Percentiles rank a stretch among this genome's conserved stretches.
These are phyloP conservation scores for Aristolochia californica DNA, from an alignment of 164 flowering plant species.

Conservation along the genomic window DNA sequence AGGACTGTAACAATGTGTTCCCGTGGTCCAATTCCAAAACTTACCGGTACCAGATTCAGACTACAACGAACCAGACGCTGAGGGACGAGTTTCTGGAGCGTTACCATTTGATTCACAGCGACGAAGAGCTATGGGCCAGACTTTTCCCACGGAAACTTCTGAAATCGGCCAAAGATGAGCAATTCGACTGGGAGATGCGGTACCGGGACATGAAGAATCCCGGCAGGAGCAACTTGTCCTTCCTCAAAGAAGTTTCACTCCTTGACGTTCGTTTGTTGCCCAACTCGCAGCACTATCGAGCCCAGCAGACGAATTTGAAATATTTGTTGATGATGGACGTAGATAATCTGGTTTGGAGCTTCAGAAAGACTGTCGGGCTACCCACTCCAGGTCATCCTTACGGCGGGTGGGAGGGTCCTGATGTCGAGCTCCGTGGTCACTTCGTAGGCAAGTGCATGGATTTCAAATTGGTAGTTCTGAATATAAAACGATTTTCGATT, in stretches of 20 bases:
- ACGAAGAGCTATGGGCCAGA: conserved; percentile 55
- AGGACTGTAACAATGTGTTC: conserved; percentile 68
- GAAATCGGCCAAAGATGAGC: conserved; percentile 19
- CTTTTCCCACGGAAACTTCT: conserved; percentile 59
- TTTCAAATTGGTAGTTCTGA: neutral
- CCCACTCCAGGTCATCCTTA: conserved; percentile 48
- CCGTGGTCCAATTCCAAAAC: conserved; percentile 55
- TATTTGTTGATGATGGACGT: conserved; percentile 74
- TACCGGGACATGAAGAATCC: conserved; percentile 45
- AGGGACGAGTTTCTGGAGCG: conserved; percentile 41
- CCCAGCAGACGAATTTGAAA: conserved; percentile 86
- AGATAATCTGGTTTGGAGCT: conserved; percentile 83
- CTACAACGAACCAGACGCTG: conserved; percentile 55
- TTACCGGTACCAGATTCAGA: conserved; percentile 33
- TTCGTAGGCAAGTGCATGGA: conserved; percentile 48
- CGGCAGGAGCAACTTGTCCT: conserved; percentile 6
- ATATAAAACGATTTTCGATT: neutral
- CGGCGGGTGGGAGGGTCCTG: conserved; percentile 80
- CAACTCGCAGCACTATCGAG: conserved; percentile 39
- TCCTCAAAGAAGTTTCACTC: conserved; percentile 59
- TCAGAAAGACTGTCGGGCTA: conserved; percentile 72
- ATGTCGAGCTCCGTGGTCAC: conserved; percentile 79
- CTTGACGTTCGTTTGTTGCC: conserved; percentile 70
- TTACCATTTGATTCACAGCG: conserved; percentile 65
- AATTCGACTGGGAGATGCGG: conserved; percentile 41